Base-by-base conservation (phyloP, 78 protist species). In the Chrysochromulina tobinii region DNA sequence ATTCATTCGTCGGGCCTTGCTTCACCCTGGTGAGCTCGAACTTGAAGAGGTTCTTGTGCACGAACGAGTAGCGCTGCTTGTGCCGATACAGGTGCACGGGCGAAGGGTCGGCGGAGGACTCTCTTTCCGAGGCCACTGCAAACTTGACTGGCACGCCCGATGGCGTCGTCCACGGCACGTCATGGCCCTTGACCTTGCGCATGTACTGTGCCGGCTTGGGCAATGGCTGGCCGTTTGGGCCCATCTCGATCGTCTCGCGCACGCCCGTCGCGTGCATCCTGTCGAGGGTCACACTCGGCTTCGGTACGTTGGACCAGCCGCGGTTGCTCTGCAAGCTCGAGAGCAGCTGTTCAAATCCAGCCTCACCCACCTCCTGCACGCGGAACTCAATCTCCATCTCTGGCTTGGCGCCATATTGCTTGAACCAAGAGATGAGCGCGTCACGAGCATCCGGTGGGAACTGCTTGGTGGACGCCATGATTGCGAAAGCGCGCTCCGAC, bases 1-100 rank as follows among this genome's bases (percentile, higher is more conserved):
- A 7, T 58, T 11, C 58, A 57, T 50, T 1, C 9, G 59, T 12
- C 27, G 54, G 48, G 23, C 84, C 84, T 58, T 48, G 59, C 50
- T 51, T 75, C 25, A 75, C 84, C 48, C 55, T 6, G n/a, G 84
- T 75, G 48, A 75, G 84, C 84, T 75, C 84, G 11, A 75, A 75
- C 58, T 18, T 25, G 57, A 75, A 75, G 25, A 51, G 3, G 59
- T 14, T 14, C 84, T 75, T 75, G 84, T 75, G 84, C 57, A 51
- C 84, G 11, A 75, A 75, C 48, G 58, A 20, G 59, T 4, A 3
- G 20, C 84, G 84, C 84, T 25, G 58, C 84, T 75, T 75, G 58
- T 18, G 57, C 50, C 84, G 84, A 7, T 3, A 50, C 48, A 11
- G 0, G 12, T 2, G 0, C 25, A 75, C 27, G 58, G n/a, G 58